Percentiles rank a stretch among this genome's conserved stretches.
Conservation (phyloP, 2,329 filamentous ascomycete genomes). For the Xylaria sp. region DNA sequence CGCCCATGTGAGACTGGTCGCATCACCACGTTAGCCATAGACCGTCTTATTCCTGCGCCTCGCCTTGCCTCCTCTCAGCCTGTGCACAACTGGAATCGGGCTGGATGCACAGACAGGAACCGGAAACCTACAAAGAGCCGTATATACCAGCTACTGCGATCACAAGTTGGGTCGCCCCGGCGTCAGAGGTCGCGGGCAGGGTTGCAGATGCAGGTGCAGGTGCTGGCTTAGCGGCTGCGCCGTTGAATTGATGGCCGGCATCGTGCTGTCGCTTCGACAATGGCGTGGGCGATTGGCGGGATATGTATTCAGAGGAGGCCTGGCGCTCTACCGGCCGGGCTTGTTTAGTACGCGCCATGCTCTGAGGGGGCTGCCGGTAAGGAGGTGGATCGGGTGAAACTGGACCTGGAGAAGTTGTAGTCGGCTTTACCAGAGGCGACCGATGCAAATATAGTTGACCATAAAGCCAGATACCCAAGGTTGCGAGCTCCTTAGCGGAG, state of each 20-base stretch:
- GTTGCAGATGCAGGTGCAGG: constrained; percentile 23
- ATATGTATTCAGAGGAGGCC: constrained; percentile 73
- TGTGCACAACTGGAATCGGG: not conserved
- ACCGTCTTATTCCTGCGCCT: not conserved
- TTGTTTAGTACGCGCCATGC: constrained; percentile 80
- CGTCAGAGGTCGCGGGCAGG: constrained; percentile 55
- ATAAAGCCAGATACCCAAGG: not conserved
- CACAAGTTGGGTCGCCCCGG: constrained; percentile 78
- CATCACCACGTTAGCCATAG: constrained; percentile 14
- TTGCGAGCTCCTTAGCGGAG: not conserved
- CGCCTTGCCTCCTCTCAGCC: not conserved
- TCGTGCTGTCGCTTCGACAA: constrained; percentile 50
- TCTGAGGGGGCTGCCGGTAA: not conserved
- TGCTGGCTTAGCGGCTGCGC: constrained; percentile 36
- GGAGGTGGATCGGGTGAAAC: constrained; percentile 6
- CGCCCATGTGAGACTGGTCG: constrained; percentile 85
- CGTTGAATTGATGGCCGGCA: constrained; percentile 43
- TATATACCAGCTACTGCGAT: constrained; percentile 96
- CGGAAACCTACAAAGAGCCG: constrained; percentile 80
- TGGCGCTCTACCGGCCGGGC: constrained; percentile 71
- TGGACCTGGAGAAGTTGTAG: not conserved
- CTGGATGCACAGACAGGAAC: not conserved
- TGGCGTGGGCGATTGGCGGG: constrained; percentile 38
- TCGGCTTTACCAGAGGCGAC: not conserved
- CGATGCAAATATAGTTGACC: not conserved